These are phyloP conservation scores for Pneumocystis canis DNA, from an alignment of 1,139 yeast genomes.

Conservation along the genomic window DNA sequence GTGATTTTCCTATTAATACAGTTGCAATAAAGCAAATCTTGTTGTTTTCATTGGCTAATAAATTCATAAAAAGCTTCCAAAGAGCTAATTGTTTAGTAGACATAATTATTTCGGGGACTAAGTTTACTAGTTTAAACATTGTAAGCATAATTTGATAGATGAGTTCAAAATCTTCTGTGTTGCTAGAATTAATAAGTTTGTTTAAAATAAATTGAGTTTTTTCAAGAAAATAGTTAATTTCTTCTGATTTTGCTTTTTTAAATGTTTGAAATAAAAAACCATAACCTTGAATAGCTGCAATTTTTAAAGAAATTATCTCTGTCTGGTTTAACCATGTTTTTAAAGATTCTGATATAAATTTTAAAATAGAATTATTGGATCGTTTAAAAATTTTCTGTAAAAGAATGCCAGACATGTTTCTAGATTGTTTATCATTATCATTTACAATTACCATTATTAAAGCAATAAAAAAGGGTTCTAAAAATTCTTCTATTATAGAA, in stretches of 20 bases:
- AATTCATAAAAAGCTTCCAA: slow-evolving; percentile 29
- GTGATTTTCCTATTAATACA: slow-evolving; percentile 42
- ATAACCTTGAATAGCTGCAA: slow-evolving; percentile 68
- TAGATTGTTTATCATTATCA: slow-evolving; percentile 67
- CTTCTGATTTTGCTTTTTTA: neutral
- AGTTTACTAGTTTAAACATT: neutral
- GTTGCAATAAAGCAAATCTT: slow-evolving; percentile 72
- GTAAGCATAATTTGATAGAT: slow-evolving; percentile 45
- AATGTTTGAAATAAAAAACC: slow-evolving; percentile 39
- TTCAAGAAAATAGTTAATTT: neutral
- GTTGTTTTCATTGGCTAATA: slow-evolving; percentile 70
- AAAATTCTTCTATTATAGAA: slow-evolving; percentile 42
- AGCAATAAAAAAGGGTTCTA: slow-evolving; percentile 72
- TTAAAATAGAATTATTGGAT: slow-evolving; percentile 32
- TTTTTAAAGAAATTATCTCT: slow-evolving; percentile 39
- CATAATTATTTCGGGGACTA: neutral
- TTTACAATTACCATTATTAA: slow-evolving; percentile 62
- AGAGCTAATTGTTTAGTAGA: neutral
- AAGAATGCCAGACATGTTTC: slow-evolving; percentile 67
- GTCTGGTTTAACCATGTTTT: slow-evolving; percentile 54
- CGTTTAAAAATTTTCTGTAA: slow-evolving; percentile 43
- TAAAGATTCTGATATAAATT: slow-evolving; percentile 43
- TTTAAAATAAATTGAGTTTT: slow-evolving; percentile 17
- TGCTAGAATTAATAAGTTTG: slow-evolving; percentile 32
- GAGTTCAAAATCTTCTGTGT: slow-evolving; percentile 41